Percentiles rank a stretch among this genome's conserved stretches.
These are phyloP conservation scores for Nicotiana tabacum DNA, from an alignment of 257 asterid species.

Conservation along the genomic window DNA sequence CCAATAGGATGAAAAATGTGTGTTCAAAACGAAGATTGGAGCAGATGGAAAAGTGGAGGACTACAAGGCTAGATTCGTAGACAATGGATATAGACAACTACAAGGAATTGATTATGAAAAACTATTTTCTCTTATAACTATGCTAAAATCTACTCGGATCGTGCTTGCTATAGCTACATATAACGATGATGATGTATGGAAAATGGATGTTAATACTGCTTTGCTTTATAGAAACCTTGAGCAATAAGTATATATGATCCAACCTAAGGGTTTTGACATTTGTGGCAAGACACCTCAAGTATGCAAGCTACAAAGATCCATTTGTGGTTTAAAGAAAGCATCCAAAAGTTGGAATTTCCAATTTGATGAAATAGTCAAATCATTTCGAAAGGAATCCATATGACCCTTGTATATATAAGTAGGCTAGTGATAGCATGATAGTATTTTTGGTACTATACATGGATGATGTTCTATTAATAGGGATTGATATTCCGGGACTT, in stretches of 20 bases:
- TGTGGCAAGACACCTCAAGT: neutral
- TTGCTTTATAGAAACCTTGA: neutral
- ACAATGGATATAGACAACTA: neutral
- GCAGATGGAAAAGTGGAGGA: too few relatives aligned
- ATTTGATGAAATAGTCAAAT: neutral
- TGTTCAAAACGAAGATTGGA: neutral
- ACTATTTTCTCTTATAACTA: neutral
- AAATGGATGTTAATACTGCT: neutral
- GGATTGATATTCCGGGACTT: neutral
- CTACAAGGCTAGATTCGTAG: neutral
- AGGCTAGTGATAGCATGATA: neutral
- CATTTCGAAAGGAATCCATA: neutral
- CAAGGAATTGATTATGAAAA: neutral
- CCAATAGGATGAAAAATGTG: neutral
- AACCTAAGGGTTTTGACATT: neutral
- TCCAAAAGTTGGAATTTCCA: neutral
- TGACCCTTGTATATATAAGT: slow-evolving; percentile 3
- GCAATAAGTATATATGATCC: neutral
- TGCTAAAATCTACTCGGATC: neutral
- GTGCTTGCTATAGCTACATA: neutral
- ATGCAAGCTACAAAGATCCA: neutral
- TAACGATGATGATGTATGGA: neutral
- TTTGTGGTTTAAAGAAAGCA: neutral
- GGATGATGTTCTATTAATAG: neutral
- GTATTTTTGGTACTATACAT: neutral